A percentile compares a stretch with the other conserved stretches of the same genome.
Conservation (phyloP, 768 basidiomycete genomes). For the Arthromyces matolae region DNA sequence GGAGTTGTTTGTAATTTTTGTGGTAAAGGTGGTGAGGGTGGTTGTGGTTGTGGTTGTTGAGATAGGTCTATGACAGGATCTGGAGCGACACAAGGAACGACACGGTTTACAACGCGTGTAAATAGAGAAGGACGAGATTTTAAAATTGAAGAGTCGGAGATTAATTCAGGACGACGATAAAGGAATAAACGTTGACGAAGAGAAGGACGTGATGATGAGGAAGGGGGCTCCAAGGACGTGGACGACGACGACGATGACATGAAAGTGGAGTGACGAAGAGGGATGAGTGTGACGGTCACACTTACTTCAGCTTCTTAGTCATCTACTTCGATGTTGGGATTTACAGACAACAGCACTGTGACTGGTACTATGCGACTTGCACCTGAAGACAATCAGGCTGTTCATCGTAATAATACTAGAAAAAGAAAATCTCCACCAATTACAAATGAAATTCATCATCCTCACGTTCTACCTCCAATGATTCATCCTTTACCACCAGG, state of each 20-base stretch:
- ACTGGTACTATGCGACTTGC: conserved; percentile 54
- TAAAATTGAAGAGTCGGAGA: no score
- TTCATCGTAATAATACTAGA: conserved; percentile 40
- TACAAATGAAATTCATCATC: conserved; percentile 29
- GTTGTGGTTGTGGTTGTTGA: no score
- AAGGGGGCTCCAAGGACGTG: conserved; percentile 1
- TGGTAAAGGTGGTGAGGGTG: conserved; percentile 1
- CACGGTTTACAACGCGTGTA: conserved; percentile 30
- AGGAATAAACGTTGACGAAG: conserved; percentile 16
- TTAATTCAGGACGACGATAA: no score
- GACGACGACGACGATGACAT: neutral
- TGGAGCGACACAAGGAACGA: conserved; percentile 37
- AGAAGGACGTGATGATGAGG: conserved; percentile 34
- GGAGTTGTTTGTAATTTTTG: no score
- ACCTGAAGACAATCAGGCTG: conserved; percentile 54
- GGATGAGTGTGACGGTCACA: conserved; percentile 4
- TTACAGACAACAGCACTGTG: conserved; percentile 18
- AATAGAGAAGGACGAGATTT: conserved; percentile 28
- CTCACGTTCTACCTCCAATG: conserved; percentile 49
- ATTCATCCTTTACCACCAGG: conserved; percentile 53
- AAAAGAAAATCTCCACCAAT: conserved; percentile 66
- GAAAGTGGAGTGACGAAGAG: no score
- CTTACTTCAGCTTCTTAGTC: conserved; percentile 50
- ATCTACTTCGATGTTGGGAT: conserved; percentile 42
- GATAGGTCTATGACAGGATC: no score